Percentiles rank a stretch among this genome's conserved stretches.
Evolutionary conservation across 331 rosid species (phyloP).

Genomic region (Dryas integrifolia): DNA sequence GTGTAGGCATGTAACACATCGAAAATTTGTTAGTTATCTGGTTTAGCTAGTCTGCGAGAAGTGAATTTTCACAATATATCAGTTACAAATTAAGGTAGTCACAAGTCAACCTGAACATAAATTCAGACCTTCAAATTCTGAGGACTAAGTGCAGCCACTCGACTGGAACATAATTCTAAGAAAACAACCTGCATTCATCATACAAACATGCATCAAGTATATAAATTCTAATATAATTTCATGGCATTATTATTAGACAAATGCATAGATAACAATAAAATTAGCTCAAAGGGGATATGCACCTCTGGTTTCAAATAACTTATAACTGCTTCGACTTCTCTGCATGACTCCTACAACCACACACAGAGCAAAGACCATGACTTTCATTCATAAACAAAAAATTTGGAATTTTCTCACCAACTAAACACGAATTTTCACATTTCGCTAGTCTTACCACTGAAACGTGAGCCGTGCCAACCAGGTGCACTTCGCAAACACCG

Average conservation of each 20-base stretch:
- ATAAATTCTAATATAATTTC: conserved; percentile 18
- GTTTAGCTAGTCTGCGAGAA: neutral
- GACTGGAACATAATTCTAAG: conserved; percentile 81
- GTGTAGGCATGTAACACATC: no score
- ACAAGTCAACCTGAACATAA: neutral
- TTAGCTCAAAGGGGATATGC: conserved; percentile 22
- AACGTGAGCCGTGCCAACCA: conserved; percentile 91
- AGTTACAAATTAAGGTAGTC: neutral
- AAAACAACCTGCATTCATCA: conserved; percentile 65
- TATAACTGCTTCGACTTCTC: conserved; percentile 80
- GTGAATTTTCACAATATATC: neutral
- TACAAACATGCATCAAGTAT: neutral
- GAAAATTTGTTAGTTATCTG: no score
- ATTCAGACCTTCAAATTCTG: conserved; percentile 72
- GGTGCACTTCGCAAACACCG: conserved; percentile 69
- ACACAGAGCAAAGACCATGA: conserved; percentile 14
- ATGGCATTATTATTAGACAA: neutral
- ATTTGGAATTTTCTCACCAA: neutral
- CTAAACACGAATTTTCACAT: neutral
- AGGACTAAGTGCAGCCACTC: conserved; percentile 65
- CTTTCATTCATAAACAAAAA: neutral
- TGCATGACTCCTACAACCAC: conserved; percentile 80
- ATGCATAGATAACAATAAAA: neutral
- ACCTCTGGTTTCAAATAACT: conserved; percentile 83
- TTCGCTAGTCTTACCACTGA: conserved; percentile 52